phyloP scores from a whole-genome alignment of 345 rosid genomes.

The Salix udensis region DNA sequence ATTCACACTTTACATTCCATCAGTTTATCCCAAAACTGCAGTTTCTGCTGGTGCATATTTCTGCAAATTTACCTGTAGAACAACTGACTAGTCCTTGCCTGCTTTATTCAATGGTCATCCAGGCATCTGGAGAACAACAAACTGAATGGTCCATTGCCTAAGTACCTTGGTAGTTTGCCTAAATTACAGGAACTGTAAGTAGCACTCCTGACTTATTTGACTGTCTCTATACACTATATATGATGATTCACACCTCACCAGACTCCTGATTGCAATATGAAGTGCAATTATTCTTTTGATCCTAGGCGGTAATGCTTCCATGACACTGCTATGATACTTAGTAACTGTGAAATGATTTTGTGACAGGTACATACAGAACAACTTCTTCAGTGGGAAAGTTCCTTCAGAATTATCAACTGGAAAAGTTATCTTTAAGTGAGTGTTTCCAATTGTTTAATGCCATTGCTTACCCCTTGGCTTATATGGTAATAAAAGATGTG shows the following conservation, averaged over 20 bases:
- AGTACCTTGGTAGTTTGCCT: conserved; percentile 59
- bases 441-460: conserved; percentile 16
- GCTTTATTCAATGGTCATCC: conserved; percentile 20
- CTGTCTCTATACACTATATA: not conserved
- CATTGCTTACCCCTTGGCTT: not conserved
- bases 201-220: not conserved
- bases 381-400: conserved; percentile 69
- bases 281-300: not conserved
- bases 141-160: conserved; percentile 70
- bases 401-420: conserved; percentile 53
- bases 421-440: conserved; percentile 67
- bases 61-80: not conserved
- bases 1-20: conserved; percentile 8
- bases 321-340: not conserved
- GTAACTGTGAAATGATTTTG: conserved; percentile 9
- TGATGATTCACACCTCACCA: not conserved
- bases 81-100: conserved; percentile 15
- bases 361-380: conserved; percentile 76
- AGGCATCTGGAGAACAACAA: conserved; percentile 94
- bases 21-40: not conserved
- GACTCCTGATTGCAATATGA: not conserved
- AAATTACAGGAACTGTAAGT: conserved; percentile 78
- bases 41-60: not conserved
- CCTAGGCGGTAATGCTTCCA: not conserved
- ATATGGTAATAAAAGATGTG: not conserved